Evolutionary conservation across 805 yeast species (phyloP), one percentile per base, ranked within the genome.

Genomic region (Diddensiella transvaalensis): DNA sequence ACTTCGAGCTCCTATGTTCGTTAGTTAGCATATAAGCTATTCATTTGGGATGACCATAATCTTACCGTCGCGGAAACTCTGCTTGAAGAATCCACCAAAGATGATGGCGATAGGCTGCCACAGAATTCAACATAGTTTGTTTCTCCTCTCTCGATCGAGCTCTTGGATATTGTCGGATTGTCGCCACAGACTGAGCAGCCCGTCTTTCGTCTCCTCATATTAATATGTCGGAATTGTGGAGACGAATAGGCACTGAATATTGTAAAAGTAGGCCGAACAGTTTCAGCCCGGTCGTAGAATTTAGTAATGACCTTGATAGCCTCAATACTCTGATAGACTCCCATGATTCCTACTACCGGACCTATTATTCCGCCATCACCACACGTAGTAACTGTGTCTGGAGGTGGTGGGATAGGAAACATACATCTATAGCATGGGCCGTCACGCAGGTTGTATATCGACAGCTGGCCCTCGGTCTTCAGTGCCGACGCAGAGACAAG

Each of bases 391-490:
- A 90, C 88, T 1, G 85, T 73, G 50, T 79, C 82, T 1, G 96
- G 86, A 1, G 90, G 80, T 0, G 99, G 97, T 0, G 98, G 96
- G 4, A 70, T 70, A 0, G 99, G 98, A 57, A 86, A 87, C 66
- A 90, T 81, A 62, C 99, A 93, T 51, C 99, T 71, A 62, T 93
- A 93, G 63, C 99, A 93, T 0, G 99, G 99, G 0, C 96, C 96
- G 2, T 51, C 46, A 18, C 72, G 69, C 62, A 75, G 88, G 65
- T 90, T 87, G 49, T 89, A 71, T 0, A 93, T 76, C 0, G 87
- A 72, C 32, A 95, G 63, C 62, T 93, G 99, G 3, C 99, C 99
- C 54, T 93, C 98, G 0, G 95, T 76, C 56, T 83, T 83, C 45
- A 93, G 72, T 0, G 98, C 98, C 0, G 97, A 86, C 0, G 96